Conservation (phyloP, 2,329 filamentous ascomycete genomes). For the Geosmithia putterillii region DNA sequence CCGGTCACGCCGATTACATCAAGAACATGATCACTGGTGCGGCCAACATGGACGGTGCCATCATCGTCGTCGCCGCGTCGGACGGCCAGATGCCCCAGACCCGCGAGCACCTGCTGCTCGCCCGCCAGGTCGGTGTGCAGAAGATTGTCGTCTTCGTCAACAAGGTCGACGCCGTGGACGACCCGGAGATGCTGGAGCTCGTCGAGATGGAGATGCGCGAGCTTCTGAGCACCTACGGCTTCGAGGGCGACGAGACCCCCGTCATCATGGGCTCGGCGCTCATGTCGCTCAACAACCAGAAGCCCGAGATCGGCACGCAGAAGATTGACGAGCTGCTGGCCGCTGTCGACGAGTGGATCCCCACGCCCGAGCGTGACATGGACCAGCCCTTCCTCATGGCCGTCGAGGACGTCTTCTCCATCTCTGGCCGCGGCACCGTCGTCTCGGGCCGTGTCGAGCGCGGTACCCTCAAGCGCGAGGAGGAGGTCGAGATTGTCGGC, state of each 20-base stretch:
- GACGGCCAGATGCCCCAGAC: conserved; percentile 99
- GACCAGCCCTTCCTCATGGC: conserved; percentile 99
- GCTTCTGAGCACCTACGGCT: conserved; percentile 82
- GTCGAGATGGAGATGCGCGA: conserved; percentile 99
- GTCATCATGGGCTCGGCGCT: conserved; percentile 96
- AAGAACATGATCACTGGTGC: conserved; percentile 99
- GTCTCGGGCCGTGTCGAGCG: conserved; percentile 96
- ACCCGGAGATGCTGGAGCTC: conserved; percentile 98
- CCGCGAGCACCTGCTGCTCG: conserved; percentile 92
- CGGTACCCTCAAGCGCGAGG: conserved; percentile 83
- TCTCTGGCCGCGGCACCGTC: conserved; percentile 88
- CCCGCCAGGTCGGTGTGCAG: conserved; percentile 96
- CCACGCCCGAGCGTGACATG: conserved; percentile 82
- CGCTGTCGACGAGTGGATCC: conserved; percentile 92
- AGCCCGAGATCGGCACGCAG: conserved; percentile 71
- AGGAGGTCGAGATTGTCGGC: conserved; percentile 88
- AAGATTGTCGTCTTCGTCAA: conserved; percentile 99
- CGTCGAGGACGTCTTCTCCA: conserved; percentile 86
- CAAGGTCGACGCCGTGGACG: conserved; percentile 95
- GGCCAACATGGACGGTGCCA: conserved; percentile 97
- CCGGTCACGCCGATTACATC: conserved; percentile 99
- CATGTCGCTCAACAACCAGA: conserved; percentile 79
- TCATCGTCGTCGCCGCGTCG: conserved; percentile 95
- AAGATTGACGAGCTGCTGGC: conserved; percentile 88
- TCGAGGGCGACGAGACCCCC: conserved; percentile 95